Base-by-base conservation (phyloP, 1,284 basidiomycete species). In the Ganoderma lingzhi region DNA sequence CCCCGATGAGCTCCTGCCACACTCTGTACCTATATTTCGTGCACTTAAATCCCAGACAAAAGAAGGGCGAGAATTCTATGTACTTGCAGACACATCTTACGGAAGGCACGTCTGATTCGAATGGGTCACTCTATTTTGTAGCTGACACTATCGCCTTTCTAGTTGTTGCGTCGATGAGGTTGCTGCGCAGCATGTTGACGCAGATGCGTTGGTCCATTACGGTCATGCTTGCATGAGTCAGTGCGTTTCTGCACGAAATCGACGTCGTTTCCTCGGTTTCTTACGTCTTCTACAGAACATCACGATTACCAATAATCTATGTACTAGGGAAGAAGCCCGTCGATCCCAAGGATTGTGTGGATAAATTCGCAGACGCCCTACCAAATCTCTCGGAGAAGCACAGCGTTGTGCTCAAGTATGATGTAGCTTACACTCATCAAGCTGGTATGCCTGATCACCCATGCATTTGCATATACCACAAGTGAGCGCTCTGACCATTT, bases 81-180 rank as follows among this genome's bases (percentile, higher is more conserved):
- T 99, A 6, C 87, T 98, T 23, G 97, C 97, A 15, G 97, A 99
- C 81, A 99, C 97, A 35, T 98, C 96, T 37, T 99, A 99, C 80
- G 97, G 97, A 79, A 96, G 94, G 96, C 90, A 82, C 74, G 90
- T 48, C 6, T 56, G 23, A 45, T 14, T 9, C 23, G 23, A 41
- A 4, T 23, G 30, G 15, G 6, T 61, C 10, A 4, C 6, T 9
- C 23, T 23, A 23, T 23, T 8, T 19, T 1, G 8, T 41, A 42
- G 30, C 59, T 32, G 30, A n/a, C 58, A 42, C 71, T 17, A 61
- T 56, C 61, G 68, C 70, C 63, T 74, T 55, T 32, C 30, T 63
- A 98, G 96, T 76, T 99, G 97, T 78, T 99, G 97, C 78, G 96
- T 98, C 4, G 98, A 99, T 78, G 95, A 99, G 76, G 93, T 99